Base-by-base conservation (phyloP, 2,329 filamentous ascomycete species). In the Cladosporium sp. region DNA sequence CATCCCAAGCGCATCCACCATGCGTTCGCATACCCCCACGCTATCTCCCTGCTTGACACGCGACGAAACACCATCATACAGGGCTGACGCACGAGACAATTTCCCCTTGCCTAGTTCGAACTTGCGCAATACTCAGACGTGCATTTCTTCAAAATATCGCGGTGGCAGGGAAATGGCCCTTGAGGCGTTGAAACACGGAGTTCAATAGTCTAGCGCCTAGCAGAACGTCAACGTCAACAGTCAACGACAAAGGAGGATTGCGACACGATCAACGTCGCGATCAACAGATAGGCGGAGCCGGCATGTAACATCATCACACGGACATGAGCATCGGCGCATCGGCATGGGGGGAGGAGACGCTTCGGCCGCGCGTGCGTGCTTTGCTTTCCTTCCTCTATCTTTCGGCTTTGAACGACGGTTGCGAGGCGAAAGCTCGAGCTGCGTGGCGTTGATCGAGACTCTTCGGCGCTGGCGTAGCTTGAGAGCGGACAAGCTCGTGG, bases 301-400 rank as follows among this genome's bases (percentile, higher is more conserved):
- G 55, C 55, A 46, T 62, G 59, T 52, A 62, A 46, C 60, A 62
- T 62, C 60, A 62, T 62, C 60, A 62, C 44, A 53, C 60, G 60
- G 49, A 53, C 60, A 62, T 62, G 60, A 62, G 11, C 33, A 40
- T 40, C 35, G 4, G 35, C 37, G 40, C 40, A 46, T 44, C 18
- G 18, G 18, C 16, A 16, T 31, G 16, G 23, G 23, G 3, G 23
- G 23, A 26, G 23, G 5, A 52, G 18, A 52, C 49, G 49, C 21
- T 18, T 5, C 21, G 52, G 52, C 29, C 28, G 28, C 33, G 50
- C 18, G 28, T 46, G 40, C n/a, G n/a, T 46, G n/a, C 40, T 46
- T 46, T 46, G 18, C 37, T 44, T n/a, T 21, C 40, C 21, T 46
- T 46, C 18, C 37, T 44, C 8, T 21, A 6, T n/a, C 8, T 46